Percentiles rank a stretch among this genome's conserved stretches.
Conservation (phyloP, 2,329 filamentous ascomycete species). For the Arthrobotrys musiformis region DNA sequence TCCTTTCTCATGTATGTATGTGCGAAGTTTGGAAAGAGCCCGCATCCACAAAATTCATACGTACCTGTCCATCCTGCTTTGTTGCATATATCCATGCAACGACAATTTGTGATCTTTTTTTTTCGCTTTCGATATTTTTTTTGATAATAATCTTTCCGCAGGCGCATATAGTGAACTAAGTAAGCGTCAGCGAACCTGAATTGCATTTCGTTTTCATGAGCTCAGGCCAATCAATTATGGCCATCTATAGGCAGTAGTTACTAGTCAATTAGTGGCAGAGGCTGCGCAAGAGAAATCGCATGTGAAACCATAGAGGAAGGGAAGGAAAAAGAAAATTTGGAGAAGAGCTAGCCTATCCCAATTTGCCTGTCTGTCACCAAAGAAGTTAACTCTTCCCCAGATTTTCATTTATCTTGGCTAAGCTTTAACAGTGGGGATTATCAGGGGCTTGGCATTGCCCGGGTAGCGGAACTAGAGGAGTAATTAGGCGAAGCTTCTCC, state of each 20-base stretch:
- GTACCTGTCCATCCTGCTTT: not conserved
- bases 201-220: not conserved
- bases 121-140: not conserved
- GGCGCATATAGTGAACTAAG: not conserved
- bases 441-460: not conserved
- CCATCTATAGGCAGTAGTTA: not conserved
- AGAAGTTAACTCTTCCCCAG: slow-evolving; percentile 37
- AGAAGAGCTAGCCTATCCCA: not conserved
- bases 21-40: not conserved
- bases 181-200: not conserved
- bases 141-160: not conserved
- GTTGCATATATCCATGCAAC: slow-evolving; percentile 4
- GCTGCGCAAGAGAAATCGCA: slow-evolving; percentile 17
- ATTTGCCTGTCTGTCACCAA: slow-evolving; percentile 8
- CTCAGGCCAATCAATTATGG: not conserved
- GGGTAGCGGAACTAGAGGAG: slow-evolving; percentile 14
- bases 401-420: slow-evolving; percentile 23
- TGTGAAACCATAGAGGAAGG: slow-evolving; percentile 19
- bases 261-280: not conserved
- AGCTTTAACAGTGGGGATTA: slow-evolving; percentile 7
- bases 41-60: not conserved
- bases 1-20: slow-evolving; percentile 8
- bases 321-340: slow-evolving; percentile 1
- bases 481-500: slow-evolving; percentile 28
- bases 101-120: not conserved